Evolutionary conservation across 2,329 filamentous ascomycete genomes (phyloP).

Genomic region (Exophiala phaeomuriformis): DNA sequence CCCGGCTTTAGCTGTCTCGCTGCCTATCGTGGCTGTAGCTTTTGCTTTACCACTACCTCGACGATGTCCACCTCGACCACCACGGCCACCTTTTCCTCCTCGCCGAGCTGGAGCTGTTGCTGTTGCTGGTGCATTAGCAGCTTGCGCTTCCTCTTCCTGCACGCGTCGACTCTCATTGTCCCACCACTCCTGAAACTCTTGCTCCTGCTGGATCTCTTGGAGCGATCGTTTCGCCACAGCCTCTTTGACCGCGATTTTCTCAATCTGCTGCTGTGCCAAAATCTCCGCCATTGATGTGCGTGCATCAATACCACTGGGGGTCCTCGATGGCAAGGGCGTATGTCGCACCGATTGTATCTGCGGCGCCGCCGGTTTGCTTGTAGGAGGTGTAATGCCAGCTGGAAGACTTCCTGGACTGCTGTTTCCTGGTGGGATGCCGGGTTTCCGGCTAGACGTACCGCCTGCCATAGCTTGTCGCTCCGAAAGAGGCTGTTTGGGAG

Average conservation of each 20-base stretch:
- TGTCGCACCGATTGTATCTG: conserved; percentile 44
- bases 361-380: conserved; percentile 26
- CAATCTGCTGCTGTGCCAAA: conserved; percentile 73
- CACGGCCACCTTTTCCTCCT: conserved; percentile 35
- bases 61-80: conserved; percentile 28
- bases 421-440: conserved; percentile 1
- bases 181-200: conserved; percentile 97
- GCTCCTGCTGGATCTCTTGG: conserved; percentile 92
- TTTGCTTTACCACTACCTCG: conserved; percentile 24
- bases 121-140: conserved; percentile 8
- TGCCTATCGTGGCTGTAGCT: conserved; percentile 2
- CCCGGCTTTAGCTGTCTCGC: background rate
- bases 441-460: conserved; percentile 27
- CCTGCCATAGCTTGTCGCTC: conserved; percentile 55
- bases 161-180: conserved; percentile 71
- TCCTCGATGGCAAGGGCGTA: conserved; percentile 30
- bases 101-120: background rate
- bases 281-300: conserved; percentile 72
- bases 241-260: conserved; percentile 75
- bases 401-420: conserved; percentile 12
- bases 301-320: conserved; percentile 25
- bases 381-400: conserved; percentile 28
- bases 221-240: conserved; percentile 76
- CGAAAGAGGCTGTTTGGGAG: conserved; percentile 45
- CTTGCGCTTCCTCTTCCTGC: conserved; percentile 53